Conservation (phyloP, 352 stramenopile species). For the Phytophthora ohioensis region DNA sequence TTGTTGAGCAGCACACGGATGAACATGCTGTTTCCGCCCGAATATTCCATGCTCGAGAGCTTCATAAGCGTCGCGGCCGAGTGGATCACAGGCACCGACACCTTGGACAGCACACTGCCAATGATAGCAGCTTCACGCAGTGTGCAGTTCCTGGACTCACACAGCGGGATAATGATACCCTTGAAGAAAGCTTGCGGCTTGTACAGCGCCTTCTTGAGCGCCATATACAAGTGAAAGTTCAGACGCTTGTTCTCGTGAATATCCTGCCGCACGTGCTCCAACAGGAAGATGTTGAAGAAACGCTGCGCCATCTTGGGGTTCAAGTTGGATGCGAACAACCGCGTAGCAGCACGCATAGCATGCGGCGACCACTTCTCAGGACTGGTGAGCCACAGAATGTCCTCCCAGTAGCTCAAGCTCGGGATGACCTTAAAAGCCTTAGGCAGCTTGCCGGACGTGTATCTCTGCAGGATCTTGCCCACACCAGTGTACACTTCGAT, state of each 20-base stretch:
- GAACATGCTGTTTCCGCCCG: constrained; percentile 98
- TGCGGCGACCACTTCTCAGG: constrained; percentile 99
- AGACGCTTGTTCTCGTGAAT: constrained; percentile 98
- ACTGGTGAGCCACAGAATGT: constrained; percentile 97
- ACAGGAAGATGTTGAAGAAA: constrained; percentile 99
- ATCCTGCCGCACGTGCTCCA: constrained; percentile 97
- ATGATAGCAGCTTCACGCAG: constrained; percentile 98
- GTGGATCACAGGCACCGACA: constrained; percentile 99
- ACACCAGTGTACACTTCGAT: constrained; percentile 99
- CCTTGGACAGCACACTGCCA: constrained; percentile 96
- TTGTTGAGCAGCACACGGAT: constrained; percentile 99
- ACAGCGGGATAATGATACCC: constrained; percentile 98
- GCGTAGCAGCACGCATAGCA: constrained; percentile 97
- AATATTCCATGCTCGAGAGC: constrained; percentile 97
- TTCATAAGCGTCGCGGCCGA: constrained; percentile 99
- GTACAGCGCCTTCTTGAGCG: constrained; percentile 99
- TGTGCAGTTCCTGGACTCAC: constrained; percentile 95
- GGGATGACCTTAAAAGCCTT: constrained; percentile 99
- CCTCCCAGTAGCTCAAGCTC: constrained; percentile 99
- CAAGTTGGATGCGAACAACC: constrained; percentile 99
- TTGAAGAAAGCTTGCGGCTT: constrained; percentile 99
- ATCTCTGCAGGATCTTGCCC: constrained; percentile 96
- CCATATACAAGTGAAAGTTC: constrained; percentile 99
- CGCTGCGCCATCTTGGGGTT: constrained; percentile 99
- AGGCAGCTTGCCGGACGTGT: constrained; percentile 98